A percentile compares a stretch with the other conserved stretches of the same genome.
Conservation (phyloP, 2,329 filamentous ascomycete species). For the Seiridium unicorne region DNA sequence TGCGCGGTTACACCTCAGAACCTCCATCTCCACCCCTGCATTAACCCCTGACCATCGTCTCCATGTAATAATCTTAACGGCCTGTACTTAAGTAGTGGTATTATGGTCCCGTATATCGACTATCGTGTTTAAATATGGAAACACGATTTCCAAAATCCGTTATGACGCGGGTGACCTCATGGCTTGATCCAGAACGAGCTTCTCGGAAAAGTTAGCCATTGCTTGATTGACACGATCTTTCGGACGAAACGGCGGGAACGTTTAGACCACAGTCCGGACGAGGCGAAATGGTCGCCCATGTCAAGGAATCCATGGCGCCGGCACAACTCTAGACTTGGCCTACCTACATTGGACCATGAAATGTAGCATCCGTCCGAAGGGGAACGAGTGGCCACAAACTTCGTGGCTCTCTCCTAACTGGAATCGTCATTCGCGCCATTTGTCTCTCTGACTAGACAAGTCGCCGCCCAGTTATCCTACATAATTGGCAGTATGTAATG, state of each 20-base stretch:
- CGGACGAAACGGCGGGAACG: conserved; percentile 5
- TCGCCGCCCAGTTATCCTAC: neutral
- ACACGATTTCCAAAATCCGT: neutral
- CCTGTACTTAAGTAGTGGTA: neutral
- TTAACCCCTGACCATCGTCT: conserved; percentile 1
- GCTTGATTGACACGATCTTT: conserved; percentile 1
- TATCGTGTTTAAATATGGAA: conserved; percentile 4
- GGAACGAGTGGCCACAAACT: too few relatives aligned
- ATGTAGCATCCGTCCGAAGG: too few relatives aligned
- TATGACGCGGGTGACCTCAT: conserved; percentile 3
- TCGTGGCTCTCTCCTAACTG: too few relatives aligned
- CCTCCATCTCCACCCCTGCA: neutral
- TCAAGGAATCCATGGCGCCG: neutral
- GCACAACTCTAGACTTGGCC: neutral
- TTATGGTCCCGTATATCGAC: neutral
- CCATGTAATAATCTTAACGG: conserved; percentile 4
- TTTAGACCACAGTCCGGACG: neutral
- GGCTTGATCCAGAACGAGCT: neutral
- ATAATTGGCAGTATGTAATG: neutral
- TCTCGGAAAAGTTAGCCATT: neutral
- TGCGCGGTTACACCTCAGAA: neutral
- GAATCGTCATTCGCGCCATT: neutral
- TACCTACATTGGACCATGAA: too few relatives aligned
- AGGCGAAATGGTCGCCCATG: neutral
- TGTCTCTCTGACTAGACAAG: neutral